A percentile compares a stretch with the other conserved stretches of the same genome.
Conservation (phyloP, 2,329 filamentous ascomycete genomes). For the Diaporthe sp. region DNA sequence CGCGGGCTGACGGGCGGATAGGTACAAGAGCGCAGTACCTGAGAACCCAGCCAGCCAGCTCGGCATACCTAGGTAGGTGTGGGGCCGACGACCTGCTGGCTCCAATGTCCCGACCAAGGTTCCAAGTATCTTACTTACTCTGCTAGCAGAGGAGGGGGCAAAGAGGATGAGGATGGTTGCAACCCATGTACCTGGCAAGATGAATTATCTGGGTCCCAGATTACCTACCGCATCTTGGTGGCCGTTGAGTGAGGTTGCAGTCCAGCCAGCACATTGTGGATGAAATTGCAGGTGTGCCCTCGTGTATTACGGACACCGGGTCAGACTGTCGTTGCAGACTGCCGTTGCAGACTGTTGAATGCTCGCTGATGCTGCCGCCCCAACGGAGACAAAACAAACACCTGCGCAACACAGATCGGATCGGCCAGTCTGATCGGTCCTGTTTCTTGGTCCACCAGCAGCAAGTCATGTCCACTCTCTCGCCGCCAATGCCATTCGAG, state of each 20-base stretch:
- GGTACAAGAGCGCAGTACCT: not conserved
- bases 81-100: not conserved
- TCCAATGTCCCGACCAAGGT: constrained; percentile 10
- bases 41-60: too few species aligned
- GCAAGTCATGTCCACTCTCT: not conserved
- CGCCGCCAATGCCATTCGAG: not conserved
- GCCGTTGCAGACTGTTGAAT: not conserved
- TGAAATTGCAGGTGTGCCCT: constrained; percentile 4
- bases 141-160: not conserved
- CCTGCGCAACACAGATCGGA: constrained; percentile 18
- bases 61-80: not conserved
- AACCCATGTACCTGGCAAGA: not conserved
- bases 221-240: not conserved
- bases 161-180: constrained; percentile 8
- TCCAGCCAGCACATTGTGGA: constrained; percentile 1
- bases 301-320: not conserved
- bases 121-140: not conserved
- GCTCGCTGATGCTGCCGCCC: not conserved
- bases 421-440: not conserved
- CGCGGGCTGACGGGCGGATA: constrained; percentile 19
- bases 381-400: not conserved
- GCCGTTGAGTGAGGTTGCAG: constrained; percentile 19
- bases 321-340: not conserved
- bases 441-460: not conserved
- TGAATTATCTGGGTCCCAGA: not conserved